These are phyloP conservation scores for Lasiosphaeris hirsuta DNA, from an alignment of 495 filamentous ascomycete genomes.

Conservation along the genomic window DNA sequence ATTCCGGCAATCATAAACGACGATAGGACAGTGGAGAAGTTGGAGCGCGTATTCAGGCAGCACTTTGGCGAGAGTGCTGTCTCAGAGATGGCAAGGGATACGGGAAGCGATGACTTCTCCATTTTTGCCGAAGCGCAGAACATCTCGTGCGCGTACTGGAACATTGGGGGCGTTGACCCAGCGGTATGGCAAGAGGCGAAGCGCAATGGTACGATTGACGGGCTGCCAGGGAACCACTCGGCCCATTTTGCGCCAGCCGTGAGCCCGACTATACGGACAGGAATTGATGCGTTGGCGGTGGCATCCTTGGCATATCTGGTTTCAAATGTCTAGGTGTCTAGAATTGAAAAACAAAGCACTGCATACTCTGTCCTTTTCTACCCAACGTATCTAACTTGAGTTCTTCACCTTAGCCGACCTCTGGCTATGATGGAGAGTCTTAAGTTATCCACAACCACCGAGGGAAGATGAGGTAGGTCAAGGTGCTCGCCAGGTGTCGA, in stretches of 20 bases:
- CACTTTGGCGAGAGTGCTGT: slow-evolving; percentile 1
- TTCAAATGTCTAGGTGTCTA: too few relatives aligned
- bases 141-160: slow-evolving; percentile 1
- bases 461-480: too few relatives aligned
- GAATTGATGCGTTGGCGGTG: neutral
- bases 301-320: slow-evolving; percentile 5
- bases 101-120: slow-evolving; percentile 7
- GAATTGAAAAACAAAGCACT: too few relatives aligned
- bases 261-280: slow-evolving; percentile 3
- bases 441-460: too few relatives aligned
- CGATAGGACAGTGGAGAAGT: too few relatives aligned
- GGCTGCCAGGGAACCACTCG: slow-evolving; percentile 2
- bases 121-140: slow-evolving; percentile 2
- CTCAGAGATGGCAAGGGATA: neutral
- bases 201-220: neutral
- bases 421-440: too few relatives aligned
- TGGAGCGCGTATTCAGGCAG: too few relatives aligned
- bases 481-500: too few relatives aligned
- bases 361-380: too few relatives aligned
- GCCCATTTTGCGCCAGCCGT: slow-evolving; percentile 4
- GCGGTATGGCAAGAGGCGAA: neutral
- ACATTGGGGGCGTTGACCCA: slow-evolving; percentile 3
- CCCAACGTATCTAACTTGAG: too few relatives aligned
- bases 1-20: slow-evolving; percentile 4
- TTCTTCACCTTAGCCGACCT: too few relatives aligned